phyloP scores from a whole-genome alignment of 2,329 filamentous ascomycete species.

The Diaporthe australafricana region DNA sequence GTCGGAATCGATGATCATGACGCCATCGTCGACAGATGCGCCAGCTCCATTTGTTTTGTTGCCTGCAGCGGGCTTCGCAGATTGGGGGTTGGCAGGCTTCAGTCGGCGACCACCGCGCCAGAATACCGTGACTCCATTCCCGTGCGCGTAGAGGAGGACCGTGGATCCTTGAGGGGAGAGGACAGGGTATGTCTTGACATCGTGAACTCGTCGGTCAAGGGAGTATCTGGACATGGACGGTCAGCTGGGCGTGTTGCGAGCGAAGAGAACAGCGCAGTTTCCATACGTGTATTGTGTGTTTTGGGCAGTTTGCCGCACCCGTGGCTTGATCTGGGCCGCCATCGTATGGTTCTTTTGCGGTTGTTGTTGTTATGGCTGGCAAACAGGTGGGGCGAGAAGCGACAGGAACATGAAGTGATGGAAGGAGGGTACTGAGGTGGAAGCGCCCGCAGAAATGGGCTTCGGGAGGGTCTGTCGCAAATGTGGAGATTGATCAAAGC shows the following conservation, averaged over 20 bases:
- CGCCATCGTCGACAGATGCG: conserved; percentile 56
- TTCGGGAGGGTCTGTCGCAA: conserved; percentile 2
- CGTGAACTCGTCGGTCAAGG: conserved; percentile 67
- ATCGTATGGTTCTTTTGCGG: conserved; percentile 32
- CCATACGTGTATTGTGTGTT: conserved; percentile 61
- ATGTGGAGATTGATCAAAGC: not conserved
- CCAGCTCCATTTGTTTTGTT: conserved; percentile 63
- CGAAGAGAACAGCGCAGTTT: conserved; percentile 36
- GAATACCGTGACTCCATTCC: conserved; percentile 69
- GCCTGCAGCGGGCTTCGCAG: conserved; percentile 44
- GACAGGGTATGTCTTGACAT: conserved; percentile 71
- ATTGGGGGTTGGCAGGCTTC: conserved; percentile 54
- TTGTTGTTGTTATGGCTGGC: not conserved
- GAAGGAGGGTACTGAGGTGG: not conserved
- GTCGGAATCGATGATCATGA: conserved; percentile 74
- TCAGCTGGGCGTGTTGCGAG: not conserved
- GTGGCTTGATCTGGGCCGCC: conserved; percentile 46
- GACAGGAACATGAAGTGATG: not conserved
- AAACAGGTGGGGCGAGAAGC: not conserved
- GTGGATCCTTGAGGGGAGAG: conserved; percentile 72
- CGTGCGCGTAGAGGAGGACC: conserved; percentile 72
- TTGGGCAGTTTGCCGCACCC: conserved; percentile 60
- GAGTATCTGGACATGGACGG: conserved; percentile 61
- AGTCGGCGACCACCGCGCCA: conserved; percentile 74
- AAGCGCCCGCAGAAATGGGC: conserved; percentile 8